phyloP scores from a whole-genome alignment of 2,329 filamentous ascomycete species.

The Diaporthe velutina region DNA sequence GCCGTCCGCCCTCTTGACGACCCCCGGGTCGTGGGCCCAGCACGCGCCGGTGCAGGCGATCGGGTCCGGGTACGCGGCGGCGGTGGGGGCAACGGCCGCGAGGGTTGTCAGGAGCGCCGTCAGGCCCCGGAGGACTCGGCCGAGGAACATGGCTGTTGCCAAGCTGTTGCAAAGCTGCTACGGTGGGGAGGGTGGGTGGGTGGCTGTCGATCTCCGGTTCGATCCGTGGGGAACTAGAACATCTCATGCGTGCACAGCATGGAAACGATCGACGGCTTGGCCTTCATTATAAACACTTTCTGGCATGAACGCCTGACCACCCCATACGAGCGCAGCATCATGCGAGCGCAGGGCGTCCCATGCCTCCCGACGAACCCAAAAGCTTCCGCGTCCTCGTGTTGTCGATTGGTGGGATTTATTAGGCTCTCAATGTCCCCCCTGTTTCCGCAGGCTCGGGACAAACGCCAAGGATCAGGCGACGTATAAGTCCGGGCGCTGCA shows the following conservation, averaged over 20 bases:
- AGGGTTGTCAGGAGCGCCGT: conserved; percentile 29
- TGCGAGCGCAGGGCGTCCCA: neutral
- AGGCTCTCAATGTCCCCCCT: neutral
- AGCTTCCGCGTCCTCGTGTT: neutral
- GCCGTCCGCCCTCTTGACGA: conserved; percentile 53
- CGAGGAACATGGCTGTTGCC: conserved; percentile 20
- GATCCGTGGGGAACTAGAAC: conserved; percentile 1
- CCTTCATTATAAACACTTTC: conserved; percentile 5
- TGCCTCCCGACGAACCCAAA: neutral
- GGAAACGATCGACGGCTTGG: conserved; percentile 9
- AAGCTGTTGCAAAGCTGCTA: neutral
- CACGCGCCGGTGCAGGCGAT: conserved; percentile 53
- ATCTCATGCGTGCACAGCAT: neutral
- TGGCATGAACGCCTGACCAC: neutral
- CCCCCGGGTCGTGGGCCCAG: conserved; percentile 52
- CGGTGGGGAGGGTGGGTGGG: too few species aligned
- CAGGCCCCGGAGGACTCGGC: conserved; percentile 11
- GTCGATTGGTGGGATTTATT: conserved; percentile 29
- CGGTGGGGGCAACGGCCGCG: conserved; percentile 37
- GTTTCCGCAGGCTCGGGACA: neutral
- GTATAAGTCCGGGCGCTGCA: too few species aligned
- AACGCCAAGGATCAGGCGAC: conserved; percentile 11
- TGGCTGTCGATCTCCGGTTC: neutral
- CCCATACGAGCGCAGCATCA: neutral
- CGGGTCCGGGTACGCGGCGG: conserved; percentile 48